Evolutionary conservation across 441 rosid species (phyloP).

Genomic region (Pelargonium myrrhifolium): DNA sequence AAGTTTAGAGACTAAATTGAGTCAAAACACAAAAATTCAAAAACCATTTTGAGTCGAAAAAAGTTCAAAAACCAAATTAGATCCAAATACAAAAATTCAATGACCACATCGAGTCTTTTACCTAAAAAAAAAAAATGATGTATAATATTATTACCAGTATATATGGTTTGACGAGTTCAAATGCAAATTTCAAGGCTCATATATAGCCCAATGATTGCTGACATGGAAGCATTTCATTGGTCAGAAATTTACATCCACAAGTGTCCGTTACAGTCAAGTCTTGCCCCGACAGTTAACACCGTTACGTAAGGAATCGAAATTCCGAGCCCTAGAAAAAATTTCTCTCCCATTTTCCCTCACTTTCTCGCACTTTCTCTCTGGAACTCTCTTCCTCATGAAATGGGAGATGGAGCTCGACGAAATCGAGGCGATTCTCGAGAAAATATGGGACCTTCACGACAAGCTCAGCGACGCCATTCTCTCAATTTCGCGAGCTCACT

Average conservation of each 20-base stretch:
- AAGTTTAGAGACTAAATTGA: too few relatives aligned
- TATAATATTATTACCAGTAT: background rate
- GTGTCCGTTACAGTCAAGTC: background rate
- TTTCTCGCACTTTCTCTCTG: background rate
- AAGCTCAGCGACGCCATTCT: constrained; percentile 89
- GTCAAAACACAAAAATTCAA: too few relatives aligned
- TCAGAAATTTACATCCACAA: background rate
- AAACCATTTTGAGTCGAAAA: too few relatives aligned
- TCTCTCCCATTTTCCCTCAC: constrained; percentile 5
- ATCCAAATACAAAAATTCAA: too few relatives aligned
- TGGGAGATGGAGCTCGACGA: constrained; percentile 86
- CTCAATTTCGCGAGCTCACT: constrained; percentile 67
- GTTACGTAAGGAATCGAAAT: background rate
- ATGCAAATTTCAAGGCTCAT: background rate
- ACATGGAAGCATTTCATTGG: background rate
- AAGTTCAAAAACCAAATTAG: too few relatives aligned
- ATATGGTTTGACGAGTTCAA: background rate
- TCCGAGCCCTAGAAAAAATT: constrained; percentile 24
- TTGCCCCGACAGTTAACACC: background rate
- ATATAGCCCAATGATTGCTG: background rate
- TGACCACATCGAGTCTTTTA: too few relatives aligned
- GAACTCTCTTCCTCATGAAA: constrained; percentile 25
- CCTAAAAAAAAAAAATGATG: too few relatives aligned
- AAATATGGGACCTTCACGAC: constrained; percentile 91
- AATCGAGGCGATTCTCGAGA: constrained; percentile 76